Conservation (phyloP, 495 filamentous ascomycete genomes). For the Hypoxylon lenormandii region DNA sequence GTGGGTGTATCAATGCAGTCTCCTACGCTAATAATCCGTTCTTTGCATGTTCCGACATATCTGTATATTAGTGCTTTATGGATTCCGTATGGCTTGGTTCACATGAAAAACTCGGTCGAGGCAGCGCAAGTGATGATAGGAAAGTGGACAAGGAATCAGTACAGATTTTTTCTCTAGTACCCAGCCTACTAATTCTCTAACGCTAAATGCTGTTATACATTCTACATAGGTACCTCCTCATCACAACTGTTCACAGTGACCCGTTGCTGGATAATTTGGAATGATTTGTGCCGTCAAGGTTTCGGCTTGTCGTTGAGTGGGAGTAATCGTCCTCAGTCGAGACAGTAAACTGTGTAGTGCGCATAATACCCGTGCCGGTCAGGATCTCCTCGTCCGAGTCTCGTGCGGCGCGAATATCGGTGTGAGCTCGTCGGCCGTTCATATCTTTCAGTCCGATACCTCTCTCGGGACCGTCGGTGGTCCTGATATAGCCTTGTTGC, state of each 20-base stretch:
- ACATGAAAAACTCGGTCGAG: too few species aligned
- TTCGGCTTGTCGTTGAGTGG: neutral
- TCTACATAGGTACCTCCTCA: neutral
- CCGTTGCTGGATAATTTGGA: slow-evolving; percentile 37
- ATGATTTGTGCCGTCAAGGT: slow-evolving; percentile 11
- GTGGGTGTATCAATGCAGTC: too few species aligned
- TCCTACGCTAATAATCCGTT: too few species aligned
- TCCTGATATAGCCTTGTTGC: slow-evolving; percentile 39
- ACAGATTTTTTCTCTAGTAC: neutral
- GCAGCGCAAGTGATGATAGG: neutral
- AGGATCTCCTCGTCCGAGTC: slow-evolving; percentile 48
- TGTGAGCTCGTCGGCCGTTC: slow-evolving; percentile 23
- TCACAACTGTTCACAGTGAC: slow-evolving; percentile 22
- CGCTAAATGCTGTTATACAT: slow-evolving; percentile 16
- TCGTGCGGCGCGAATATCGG: slow-evolving; percentile 23
- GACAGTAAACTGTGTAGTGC: slow-evolving; percentile 41
- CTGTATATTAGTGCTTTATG: too few species aligned
- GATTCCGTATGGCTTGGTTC: too few species aligned
- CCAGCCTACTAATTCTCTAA: neutral
- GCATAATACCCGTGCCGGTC: slow-evolving; percentile 45
- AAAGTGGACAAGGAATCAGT: neutral
- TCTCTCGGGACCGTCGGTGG: slow-evolving; percentile 21
- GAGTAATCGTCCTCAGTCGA: slow-evolving; percentile 29
- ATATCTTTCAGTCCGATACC: slow-evolving; percentile 38
- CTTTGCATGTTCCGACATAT: too few species aligned